These are phyloP conservation scores for Ogataea pini DNA, from an alignment of 805 yeast genomes.

Conservation along the genomic window DNA sequence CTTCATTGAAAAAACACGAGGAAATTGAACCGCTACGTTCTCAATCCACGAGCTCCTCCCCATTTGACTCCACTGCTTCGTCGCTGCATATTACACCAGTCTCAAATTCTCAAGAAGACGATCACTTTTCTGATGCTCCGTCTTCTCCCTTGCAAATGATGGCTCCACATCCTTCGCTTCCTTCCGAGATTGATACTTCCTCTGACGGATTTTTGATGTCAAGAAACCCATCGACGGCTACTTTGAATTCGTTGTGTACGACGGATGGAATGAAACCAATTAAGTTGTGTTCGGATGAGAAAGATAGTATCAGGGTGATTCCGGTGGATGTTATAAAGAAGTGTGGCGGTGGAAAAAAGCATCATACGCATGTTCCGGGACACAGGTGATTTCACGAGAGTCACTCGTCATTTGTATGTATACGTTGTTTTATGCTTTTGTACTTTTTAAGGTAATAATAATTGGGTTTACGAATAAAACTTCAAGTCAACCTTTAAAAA, in stretches of 20 bases:
- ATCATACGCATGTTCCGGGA: conserved; percentile 19
- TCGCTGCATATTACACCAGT: conserved; percentile 4
- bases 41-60: not conserved
- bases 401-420: too few relatives aligned
- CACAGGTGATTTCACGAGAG: conserved; percentile 4
- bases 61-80: conserved; percentile 3
- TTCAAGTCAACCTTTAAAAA: not conserved
- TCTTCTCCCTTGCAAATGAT: conserved; percentile 5
- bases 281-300: conserved; percentile 21
- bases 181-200: conserved; percentile 1
- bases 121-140: conserved; percentile 6
- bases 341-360: conserved; percentile 24
- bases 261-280: conserved; percentile 26
- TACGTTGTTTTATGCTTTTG: not conserved
- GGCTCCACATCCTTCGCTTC: not conserved
- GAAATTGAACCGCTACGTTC: not conserved
- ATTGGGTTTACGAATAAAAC: not conserved
- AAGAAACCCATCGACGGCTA: conserved; percentile 15
- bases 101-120: not conserved
- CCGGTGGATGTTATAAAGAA: conserved; percentile 28
- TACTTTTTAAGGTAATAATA: not conserved
- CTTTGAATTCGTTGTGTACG: conserved; percentile 27
- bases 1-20: conserved; percentile 12
- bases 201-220: conserved; percentile 7
- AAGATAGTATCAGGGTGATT: conserved; percentile 23